Base-by-base conservation (phyloP, 345 rosid genomes). In the Lepidium aucheri region DNA sequence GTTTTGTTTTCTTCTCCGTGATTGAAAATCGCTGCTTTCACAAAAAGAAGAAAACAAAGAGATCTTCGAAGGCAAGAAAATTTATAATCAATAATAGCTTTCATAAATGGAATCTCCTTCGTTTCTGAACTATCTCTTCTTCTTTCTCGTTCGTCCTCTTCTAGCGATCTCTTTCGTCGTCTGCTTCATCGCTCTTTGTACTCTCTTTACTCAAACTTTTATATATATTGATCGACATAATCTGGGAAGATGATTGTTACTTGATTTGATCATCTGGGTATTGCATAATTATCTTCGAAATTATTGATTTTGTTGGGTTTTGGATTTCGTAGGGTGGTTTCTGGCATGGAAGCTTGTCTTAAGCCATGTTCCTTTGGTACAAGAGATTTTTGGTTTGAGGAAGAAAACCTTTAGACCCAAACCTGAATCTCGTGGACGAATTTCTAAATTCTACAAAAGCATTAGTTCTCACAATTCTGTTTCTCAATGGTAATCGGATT, bases 331-430 rank as follows among this genome's bases (percentile, higher is more conserved):
- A 90, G 98, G 98, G 35, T 93, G 96, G 98, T 57, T 67, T 62
- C 63, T 90, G 78, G 96, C 97, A 15, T 93, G 97, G 96, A 90
- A 90, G 82, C 76, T 90, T 12, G 85, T 90, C 53, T 79, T 93
- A 70, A 89, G 84, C 39, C 96, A 93, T 55, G 97, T 86, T 18
- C 97, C 96, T 61, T 46, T 88, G 45, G 88, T 88, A 20, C 95
- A 90, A 76, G 98, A 93, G 74, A 81, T 90, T 30, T 90, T 86
- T 53, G 96, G 95, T 13, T 76, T 88, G 70, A 78, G 75, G 54
- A 83, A 88, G 77, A 86, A 85, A 51, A 59, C 73, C 14, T 8
- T 74, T 41, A 80, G 66, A 61, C 81, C 87, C 0, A 90, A 88
- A 73, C 94, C 86, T 0, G 72, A 65, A 12, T 70, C 78, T 32